Evolutionary conservation across 2,329 filamentous ascomycete species (phyloP).

Genomic region (Epicoccum sorghinum): DNA sequence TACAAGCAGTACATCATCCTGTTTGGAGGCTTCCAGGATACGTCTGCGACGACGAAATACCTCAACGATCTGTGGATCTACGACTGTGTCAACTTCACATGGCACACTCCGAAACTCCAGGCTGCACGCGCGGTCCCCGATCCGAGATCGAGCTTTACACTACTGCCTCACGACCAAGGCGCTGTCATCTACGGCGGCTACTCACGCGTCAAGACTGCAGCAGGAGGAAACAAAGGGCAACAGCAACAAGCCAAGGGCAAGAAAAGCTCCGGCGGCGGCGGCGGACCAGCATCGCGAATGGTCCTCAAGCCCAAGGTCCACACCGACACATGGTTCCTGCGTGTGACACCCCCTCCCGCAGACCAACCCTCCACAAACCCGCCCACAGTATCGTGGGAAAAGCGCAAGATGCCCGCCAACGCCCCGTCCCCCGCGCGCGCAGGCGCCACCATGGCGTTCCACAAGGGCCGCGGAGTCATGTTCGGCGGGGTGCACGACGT

Average conservation of each 20-base stretch:
- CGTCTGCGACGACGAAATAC: slow-evolving; percentile 92
- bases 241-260: slow-evolving; percentile 45
- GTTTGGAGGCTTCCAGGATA: slow-evolving; percentile 97
- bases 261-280: slow-evolving; percentile 54
- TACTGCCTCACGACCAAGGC: slow-evolving; percentile 87
- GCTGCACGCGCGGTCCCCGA: slow-evolving; percentile 86
- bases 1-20: slow-evolving; percentile 97
- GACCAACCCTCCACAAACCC: slow-evolving; percentile 70
- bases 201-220: slow-evolving; percentile 78
- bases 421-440: slow-evolving; percentile 81
- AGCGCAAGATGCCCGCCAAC: slow-evolving; percentile 90
- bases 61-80: slow-evolving; percentile 94
- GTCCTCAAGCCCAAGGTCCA: slow-evolving; percentile 87
- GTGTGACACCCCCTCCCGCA: slow-evolving; percentile 73
- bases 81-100: slow-evolving; percentile 84
- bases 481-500: slow-evolving; percentile 96
- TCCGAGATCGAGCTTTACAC: slow-evolving; percentile 86
- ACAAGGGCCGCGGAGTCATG: slow-evolving; percentile 89
- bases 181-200: slow-evolving; percentile 94
- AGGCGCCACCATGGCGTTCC: slow-evolving; percentile 90
- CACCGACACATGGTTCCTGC: slow-evolving; percentile 92
- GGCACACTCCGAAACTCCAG: slow-evolving; percentile 78
- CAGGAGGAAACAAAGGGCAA: slow-evolving; percentile 66
- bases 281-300: slow-evolving; percentile 68
- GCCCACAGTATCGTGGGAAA: slow-evolving; percentile 86